Evolutionary conservation across 257 asterid species (phyloP).

Genomic region (Hygrophila difformis): DNA sequence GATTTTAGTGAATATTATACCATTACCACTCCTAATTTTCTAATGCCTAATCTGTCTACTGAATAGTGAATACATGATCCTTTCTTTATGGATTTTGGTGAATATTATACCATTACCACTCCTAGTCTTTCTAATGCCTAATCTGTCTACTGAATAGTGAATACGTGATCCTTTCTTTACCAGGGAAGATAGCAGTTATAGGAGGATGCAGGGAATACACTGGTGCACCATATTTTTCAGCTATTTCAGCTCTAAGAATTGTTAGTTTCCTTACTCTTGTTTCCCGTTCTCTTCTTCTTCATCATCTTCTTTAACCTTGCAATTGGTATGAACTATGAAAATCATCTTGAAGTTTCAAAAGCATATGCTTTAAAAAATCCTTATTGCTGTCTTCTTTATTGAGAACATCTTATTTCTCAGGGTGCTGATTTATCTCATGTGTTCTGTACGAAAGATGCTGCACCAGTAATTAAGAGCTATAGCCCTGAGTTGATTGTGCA

Average conservation of each 20-base stretch:
- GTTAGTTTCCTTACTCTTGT: constrained; percentile 69
- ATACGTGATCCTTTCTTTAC: constrained; percentile 14
- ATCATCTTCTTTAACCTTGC: background rate
- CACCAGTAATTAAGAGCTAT: constrained; percentile 79
- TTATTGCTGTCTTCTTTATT: background rate
- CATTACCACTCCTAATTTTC: background rate
- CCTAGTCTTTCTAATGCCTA: background rate
- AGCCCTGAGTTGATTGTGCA: constrained; percentile 97
- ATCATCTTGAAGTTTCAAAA: too few species aligned
- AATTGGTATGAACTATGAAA: constrained; percentile 3
- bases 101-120: background rate
- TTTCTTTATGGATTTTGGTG: constrained; percentile 4
- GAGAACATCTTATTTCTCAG: constrained; percentile 30
- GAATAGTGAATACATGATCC: constrained; percentile 8
- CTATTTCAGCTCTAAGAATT: constrained; percentile 90
- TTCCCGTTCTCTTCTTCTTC: background rate
- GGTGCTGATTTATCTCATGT: constrained; percentile 98
- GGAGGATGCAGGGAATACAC: constrained; percentile 99
- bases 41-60: constrained; percentile 8
- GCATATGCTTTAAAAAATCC: too few species aligned
- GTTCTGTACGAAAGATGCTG: constrained; percentile 96
- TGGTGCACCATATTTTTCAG: constrained; percentile 97
- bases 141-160: constrained; percentile 11
- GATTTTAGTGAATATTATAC: background rate
- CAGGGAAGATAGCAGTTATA: constrained; percentile 95